phyloP scores from a whole-genome alignment of 306 rosid species.

The Quercus dentata region DNA sequence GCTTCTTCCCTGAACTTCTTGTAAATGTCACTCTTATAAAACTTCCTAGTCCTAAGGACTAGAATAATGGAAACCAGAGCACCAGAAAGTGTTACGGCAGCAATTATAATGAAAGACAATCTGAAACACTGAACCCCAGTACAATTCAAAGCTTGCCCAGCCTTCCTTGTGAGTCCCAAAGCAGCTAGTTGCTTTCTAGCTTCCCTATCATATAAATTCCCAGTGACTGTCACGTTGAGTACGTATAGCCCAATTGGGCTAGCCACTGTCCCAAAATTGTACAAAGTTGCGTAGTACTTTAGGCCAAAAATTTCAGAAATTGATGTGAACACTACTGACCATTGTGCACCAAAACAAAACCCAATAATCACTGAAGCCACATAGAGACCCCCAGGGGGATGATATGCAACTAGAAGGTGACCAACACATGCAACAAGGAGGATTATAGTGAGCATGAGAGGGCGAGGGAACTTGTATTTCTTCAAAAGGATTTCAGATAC shows the following conservation, averaged over 20 bases:
- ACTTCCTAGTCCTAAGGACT: slow-evolving; percentile 48
- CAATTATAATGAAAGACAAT: slow-evolving; percentile 36
- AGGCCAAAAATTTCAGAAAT: slow-evolving; percentile 82
- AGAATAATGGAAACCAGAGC: slow-evolving; percentile 28
- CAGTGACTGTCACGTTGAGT: slow-evolving; percentile 41
- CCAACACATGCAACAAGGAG: slow-evolving; percentile 45
- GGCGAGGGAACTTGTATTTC: slow-evolving; percentile 42
- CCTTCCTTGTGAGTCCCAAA: background rate
- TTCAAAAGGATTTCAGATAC: slow-evolving; percentile 40
- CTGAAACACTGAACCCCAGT: slow-evolving; percentile 34
- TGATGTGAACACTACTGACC: slow-evolving; percentile 75
- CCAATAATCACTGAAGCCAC: slow-evolving; percentile 62
- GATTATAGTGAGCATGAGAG: slow-evolving; percentile 44
- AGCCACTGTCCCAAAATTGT: slow-evolving; percentile 54
- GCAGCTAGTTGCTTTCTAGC: slow-evolving; percentile 29
- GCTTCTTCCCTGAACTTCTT: slow-evolving; percentile 26
- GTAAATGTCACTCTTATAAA: slow-evolving; percentile 40
- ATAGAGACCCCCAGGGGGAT: slow-evolving; percentile 40
- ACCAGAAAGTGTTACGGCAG: slow-evolving; percentile 37
- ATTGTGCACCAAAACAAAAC: slow-evolving; percentile 78
- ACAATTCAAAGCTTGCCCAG: slow-evolving; percentile 22
- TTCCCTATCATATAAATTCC: slow-evolving; percentile 40
- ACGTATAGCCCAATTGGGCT: slow-evolving; percentile 34
- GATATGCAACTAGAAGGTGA: slow-evolving; percentile 47
- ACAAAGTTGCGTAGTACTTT: slow-evolving; percentile 71